These are phyloP conservation scores for Laetiporus sulphureus DNA, from an alignment of 1,284 basidiomycete genomes.

Conservation along the genomic window DNA sequence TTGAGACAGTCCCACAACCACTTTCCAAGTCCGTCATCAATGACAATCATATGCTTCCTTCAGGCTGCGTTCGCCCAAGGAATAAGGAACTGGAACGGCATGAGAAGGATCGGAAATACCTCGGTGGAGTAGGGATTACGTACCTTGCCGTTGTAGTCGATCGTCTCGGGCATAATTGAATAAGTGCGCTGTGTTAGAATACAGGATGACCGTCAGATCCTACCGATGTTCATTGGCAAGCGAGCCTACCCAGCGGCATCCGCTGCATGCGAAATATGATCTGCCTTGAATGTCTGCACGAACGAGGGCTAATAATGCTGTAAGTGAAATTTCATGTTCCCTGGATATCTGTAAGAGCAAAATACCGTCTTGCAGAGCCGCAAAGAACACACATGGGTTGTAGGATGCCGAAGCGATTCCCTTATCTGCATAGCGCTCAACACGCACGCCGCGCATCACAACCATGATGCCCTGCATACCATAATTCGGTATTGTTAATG, in stretches of 20 bases:
- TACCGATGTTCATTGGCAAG: constrained; percentile 1
- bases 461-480: constrained; percentile 29
- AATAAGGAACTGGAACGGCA: constrained; percentile 32
- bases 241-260: background rate
- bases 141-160: constrained; percentile 19
- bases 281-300: constrained; percentile 8
- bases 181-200: constrained; percentile 18
- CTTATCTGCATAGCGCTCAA: constrained; percentile 18
- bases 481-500: background rate
- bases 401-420: constrained; percentile 29
- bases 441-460: constrained; percentile 27
- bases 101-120: background rate
- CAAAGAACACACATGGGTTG: constrained; percentile 29
- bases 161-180: constrained; percentile 18
- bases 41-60: constrained; percentile 28
- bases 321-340: constrained; percentile 14
- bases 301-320: constrained; percentile 8
- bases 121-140: constrained; percentile 1
- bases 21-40: constrained; percentile 26
- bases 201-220: no score
- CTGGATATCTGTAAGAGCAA: background rate
- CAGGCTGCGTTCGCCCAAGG: constrained; percentile 38
- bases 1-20: constrained; percentile 37
- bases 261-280: background rate
- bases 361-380: background rate